Evolutionary conservation across 2,329 filamentous ascomycete genomes (phyloP), one percentile per base, ranked within the genome.

Genomic region (Colletotrichum gigasporum): DNA sequence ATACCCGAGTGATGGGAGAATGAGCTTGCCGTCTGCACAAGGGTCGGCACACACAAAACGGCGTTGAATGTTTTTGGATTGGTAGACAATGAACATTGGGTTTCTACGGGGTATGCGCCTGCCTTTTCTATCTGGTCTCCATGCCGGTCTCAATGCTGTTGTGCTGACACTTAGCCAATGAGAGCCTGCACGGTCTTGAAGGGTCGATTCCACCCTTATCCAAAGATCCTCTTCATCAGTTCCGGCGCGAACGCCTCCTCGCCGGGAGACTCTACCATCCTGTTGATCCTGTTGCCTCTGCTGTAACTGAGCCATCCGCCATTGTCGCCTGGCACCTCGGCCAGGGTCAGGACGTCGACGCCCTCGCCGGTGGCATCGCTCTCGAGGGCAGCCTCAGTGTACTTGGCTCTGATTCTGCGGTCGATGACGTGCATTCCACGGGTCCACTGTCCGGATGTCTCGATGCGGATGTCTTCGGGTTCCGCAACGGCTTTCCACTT

Each of bases 361-460:
- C 76, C 75, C 10, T 75, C 71, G 72, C 73, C 67, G 71, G 72
- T 48, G 14, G 39, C 9, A 20, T 63, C 68, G 26, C 41, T 59
- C 42, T 76, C 73, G 28, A 74, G 67, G 51, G 74, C 72, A 5
- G 73, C 74, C 66, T 82, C 80, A 10, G 78, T 83, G 5, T 82
- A 82, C 72, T 87, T 87, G 67, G 79, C 82, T 56, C 88, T 79
- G 35, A 80, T 78, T 44, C 96, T 85, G 34, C 88, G 84, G 81
- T 99, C 96, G 39, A 94, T 82, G 30, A 98, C 85, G 73, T 94
- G 94, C 90, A 96, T 94, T 1, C 96, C 95, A 60, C 93, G 85
- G 45, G 94, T 97, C 96, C 96, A 99, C 80, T 98, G 96, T 2
- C 95, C 96, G 2, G 87, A 81, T 0, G 94, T 96, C 79, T 99